Evolutionary conservation across 1,139 yeast species (phyloP), one percentile per base, ranked within the genome.

Genomic region (Yamadazyma jaroonii): DNA sequence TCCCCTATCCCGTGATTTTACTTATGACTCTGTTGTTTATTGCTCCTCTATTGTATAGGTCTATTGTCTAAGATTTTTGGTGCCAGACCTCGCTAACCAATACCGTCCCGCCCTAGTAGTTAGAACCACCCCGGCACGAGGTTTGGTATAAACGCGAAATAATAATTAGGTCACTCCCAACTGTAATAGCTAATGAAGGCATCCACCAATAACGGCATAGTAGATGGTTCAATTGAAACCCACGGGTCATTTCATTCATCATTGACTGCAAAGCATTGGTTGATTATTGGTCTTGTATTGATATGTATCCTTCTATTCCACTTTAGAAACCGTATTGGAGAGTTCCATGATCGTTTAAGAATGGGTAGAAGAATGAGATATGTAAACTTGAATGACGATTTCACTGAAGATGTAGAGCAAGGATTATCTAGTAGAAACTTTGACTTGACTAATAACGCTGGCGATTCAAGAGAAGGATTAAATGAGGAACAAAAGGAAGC

Each of bases 381-480:
- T 35, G 37, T 41, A n/a, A 37, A 41, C 9, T 33, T 58, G 6
- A 38, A 37, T 5, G 28, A 47, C 64, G 49, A 81, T 1, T 84
- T 84, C 53, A 62, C 64, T 31, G 67, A 67, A 10, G 95, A 86
- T 54, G 52, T 79, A 17, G 86, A 79, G 36, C 64, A 66, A n/a
- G 95, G 95, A 0, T 60, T 86, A 27, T 64, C 70, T 28, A 84
- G 94, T 12, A 64, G 60, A 29, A 74, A 64, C 27, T 86, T 86
- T 52, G 77, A 82, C 53, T 56, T 85, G 23, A 52, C 53, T 5
- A 67, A 72, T 33, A 80, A 83, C 42, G 53, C 44, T 17, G 56
- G 59, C 9, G 95, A 86, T 51, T 34, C 64, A 1, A 70, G 95
- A 38, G 52, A 61, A 11, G 95, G 95, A 1, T 64, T 86, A 31